Evolutionary conservation across 2,329 filamentous ascomycete species (phyloP).

Genomic region (Talaromyces atroroseus): DNA sequence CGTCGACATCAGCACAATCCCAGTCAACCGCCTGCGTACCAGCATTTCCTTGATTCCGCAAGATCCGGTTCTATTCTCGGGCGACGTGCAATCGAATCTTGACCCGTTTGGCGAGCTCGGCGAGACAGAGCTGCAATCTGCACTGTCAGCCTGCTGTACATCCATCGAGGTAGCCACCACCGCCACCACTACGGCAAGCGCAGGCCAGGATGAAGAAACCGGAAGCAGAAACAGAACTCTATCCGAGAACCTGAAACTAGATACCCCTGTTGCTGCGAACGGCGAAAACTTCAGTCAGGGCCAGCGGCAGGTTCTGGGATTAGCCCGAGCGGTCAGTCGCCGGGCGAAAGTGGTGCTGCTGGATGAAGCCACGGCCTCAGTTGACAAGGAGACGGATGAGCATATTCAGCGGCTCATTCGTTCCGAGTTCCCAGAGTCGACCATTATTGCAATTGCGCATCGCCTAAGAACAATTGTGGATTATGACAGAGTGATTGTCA

Average conservation of each 20-base stretch:
- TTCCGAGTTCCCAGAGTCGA: constrained; percentile 48
- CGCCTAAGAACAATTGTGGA: constrained; percentile 59
- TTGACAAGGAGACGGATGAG: constrained; percentile 55
- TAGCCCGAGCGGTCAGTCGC: constrained; percentile 56
- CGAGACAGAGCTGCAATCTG: constrained; percentile 39
- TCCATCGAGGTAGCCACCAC: constrained; percentile 5
- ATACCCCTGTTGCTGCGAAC: constrained; percentile 53
- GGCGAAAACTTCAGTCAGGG: constrained; percentile 47
- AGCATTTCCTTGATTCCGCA: constrained; percentile 56
- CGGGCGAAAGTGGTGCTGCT: constrained; percentile 55
- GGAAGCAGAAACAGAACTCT: constrained; percentile 11
- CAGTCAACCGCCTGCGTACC: constrained; percentile 48
- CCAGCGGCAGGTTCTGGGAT: constrained; percentile 58
- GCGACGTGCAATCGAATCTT: constrained; percentile 54
- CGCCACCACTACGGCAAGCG: constrained; percentile 25
- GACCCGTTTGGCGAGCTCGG: constrained; percentile 53
- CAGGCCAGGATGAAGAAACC: constrained; percentile 24
- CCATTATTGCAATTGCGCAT: constrained; percentile 63
- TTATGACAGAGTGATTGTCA: constrained; percentile 55
- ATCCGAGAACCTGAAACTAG: constrained; percentile 33
- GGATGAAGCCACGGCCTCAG: constrained; percentile 60
- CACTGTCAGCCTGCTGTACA: constrained; percentile 22
- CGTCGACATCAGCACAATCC: constrained; percentile 50
- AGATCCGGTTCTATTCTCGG: constrained; percentile 56
- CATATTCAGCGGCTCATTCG: constrained; percentile 55